Evolutionary conservation across 768 basidiomycete genomes (phyloP).

Genomic region (Boletus barrowsii): DNA sequence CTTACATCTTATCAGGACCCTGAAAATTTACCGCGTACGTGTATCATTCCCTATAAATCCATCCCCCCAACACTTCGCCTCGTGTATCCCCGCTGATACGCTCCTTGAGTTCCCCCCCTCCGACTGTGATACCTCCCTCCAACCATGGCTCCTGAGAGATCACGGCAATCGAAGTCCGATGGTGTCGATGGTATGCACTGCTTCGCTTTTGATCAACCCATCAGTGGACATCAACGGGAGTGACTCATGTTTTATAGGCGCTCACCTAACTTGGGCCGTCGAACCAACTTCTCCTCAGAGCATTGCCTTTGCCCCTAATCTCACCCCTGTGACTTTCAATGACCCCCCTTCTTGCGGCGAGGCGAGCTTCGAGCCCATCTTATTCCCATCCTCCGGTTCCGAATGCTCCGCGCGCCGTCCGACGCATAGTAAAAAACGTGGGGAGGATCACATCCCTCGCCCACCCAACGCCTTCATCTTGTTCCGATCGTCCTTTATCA

Average conservation of each 20-base stretch:
- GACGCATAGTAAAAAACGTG: conserved; percentile 67
- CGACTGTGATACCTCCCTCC: conserved; percentile 25
- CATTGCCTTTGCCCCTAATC: conserved; percentile 56
- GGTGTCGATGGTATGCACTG: conserved; percentile 31
- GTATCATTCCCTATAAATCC: conserved; percentile 31
- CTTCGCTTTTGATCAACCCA: not conserved
- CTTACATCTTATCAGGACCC: conserved; percentile 31
- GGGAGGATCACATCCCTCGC: conserved; percentile 74
- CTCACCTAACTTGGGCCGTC: conserved; percentile 46
- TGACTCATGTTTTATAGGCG: conserved; percentile 29
- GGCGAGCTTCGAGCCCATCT: conserved; percentile 41
- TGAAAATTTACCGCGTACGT: conserved; percentile 35
- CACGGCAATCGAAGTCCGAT: conserved; percentile 34
- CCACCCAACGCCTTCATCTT: conserved; percentile 87
- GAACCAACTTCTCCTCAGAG: conserved; percentile 37
- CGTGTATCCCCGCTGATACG: conserved; percentile 26
- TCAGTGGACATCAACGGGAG: conserved; percentile 7
- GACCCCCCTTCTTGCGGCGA: conserved; percentile 41
- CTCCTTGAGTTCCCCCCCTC: conserved; percentile 17
- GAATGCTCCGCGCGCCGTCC: conserved; percentile 38
- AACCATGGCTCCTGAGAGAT: conserved; percentile 49
- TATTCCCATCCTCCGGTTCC: conserved; percentile 54
- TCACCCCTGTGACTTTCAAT: conserved; percentile 58
- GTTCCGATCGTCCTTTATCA: conserved; percentile 81
- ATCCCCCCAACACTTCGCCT: conserved; percentile 15